Evolutionary conservation across 2,329 filamentous ascomycete genomes (phyloP), one percentile per base, ranked within the genome.

Genomic region (Teratosphaeria epicoccoides): DNA sequence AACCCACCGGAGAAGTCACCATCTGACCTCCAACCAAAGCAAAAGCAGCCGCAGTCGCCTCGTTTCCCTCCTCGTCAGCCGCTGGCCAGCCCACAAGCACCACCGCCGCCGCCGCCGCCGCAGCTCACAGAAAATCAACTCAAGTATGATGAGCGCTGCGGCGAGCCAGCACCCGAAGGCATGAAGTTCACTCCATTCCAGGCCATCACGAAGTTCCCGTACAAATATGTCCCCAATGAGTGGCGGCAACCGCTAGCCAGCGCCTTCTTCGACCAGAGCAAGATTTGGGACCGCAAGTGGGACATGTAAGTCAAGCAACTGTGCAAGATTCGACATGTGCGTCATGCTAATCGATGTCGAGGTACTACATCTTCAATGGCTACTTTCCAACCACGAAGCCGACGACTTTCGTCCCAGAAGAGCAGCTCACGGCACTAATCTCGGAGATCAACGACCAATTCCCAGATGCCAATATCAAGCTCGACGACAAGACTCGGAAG

Each of bases 211-310:
- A 73, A 72, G 20, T 88, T 84, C 59, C 79, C 81, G 0, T 74
- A 78, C 55, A 73, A 69, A 50, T 87, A 78, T 63, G 77, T 83
- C 43, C 76, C 77, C 51, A 75, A 74, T 53, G 54, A 57, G 11
- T 60, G 63, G 51, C 59, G 58, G 52, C 53, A 85, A 79, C 61
- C 69, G 61, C 55, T 76, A 67, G 62, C 75, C 60, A 57, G 79
- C 72, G 66, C 59, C 60, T 76, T 79, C 66, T 88, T 87, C 59
- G 72, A 78, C 28, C 62, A 65, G 2, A 76, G 70, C 24, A 72
- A 87, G 47, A 73, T 85, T 57, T 79, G 78, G 60, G 68, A 72
- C 2, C 76, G 80, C 53, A 63, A 72, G 10, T 95, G 89, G 89
- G 82, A 91, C 56, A 71, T 95, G 87, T 93, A 74, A 76, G 83